Evolutionary conservation across 441 rosid species (phyloP), one percentile per base, ranked within the genome.

Genomic region (Raphanus hybrid): DNA sequence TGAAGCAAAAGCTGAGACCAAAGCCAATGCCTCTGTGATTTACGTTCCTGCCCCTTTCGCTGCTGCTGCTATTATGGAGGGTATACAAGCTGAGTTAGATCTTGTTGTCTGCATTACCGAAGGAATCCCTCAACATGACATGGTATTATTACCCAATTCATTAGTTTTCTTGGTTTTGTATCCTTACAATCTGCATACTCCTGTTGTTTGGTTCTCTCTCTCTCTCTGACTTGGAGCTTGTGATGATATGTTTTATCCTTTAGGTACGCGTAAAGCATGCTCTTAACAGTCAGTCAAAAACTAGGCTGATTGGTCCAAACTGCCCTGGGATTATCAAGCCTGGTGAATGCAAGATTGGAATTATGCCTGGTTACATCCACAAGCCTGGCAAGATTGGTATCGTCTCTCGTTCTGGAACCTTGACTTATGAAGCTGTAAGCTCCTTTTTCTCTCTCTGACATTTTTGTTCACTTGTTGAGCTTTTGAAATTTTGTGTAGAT

Each of bases 21-120:
- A 87, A 80, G 97, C 97, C 48, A 96, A 96, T 80, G 99, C 98
- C 10, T 96, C 97, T 2, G 99, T 88, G 58, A 81, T 96, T 70
- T 96, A 96, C 71, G 99, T 96, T 63, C 98, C 99, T 55, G 97
- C 98, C 2, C 93, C 98, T 6, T 96, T 93, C 75, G 99, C 98
- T 58, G 98, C 99, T 7, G 92, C 95, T 3, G 99, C 99, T 23
- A 88, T 95, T 23, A 85, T 95, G 99, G 99, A 95, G 86, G 98
- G 95, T 8, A 65, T 93, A 75, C 90, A 90, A 61, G 99, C 98
- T 78, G 98, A 95, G 52, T 67, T 95, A 76, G 99, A 93, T 85
- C 95, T 95, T 68, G 83, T 90, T 70, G 99, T 95, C 62, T 95
- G 99, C 80, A 91, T 95, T 39, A 95, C 99, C 0, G 99, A 95